These are phyloP conservation scores for Pholiota adiposa DNA, from an alignment of 1,284 basidiomycete species.

Conservation along the genomic window DNA sequence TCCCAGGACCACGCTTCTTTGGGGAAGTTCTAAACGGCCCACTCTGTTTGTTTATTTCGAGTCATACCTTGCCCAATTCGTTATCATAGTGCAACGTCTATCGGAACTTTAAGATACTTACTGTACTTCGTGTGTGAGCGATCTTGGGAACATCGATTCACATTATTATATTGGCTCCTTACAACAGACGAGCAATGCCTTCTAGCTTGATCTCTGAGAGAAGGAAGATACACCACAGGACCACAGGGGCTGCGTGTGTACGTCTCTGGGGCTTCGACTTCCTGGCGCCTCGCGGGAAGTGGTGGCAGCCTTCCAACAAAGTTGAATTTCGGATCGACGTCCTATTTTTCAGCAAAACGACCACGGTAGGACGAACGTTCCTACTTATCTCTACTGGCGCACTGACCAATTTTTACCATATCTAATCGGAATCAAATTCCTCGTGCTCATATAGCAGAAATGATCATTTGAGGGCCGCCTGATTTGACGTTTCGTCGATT, in stretches of 20 bases:
- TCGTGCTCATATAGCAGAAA: not conserved
- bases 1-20: not conserved
- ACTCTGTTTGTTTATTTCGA: not conserved
- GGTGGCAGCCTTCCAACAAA: not conserved
- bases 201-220: no score
- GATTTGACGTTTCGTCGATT: not conserved
- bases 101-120: not conserved
- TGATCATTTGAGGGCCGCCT: not conserved
- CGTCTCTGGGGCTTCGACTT: no score
- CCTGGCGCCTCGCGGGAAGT: no score
- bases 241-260: no score
- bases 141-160: no score
- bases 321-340: not conserved
- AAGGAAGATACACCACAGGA: no score
- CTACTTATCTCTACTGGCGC: not conserved
- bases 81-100: not conserved
- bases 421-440: not conserved
- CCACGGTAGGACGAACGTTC: not conserved
- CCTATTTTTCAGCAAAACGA: not conserved
- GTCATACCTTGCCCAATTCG: not conserved
- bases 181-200: no score
- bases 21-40: not conserved
- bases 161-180: no score
- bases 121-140: no score
- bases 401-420: not conserved